Evolutionary conservation across 2,329 filamentous ascomycete genomes (phyloP), one percentile per base, ranked within the genome.

Genomic region (Arthrobotrys megalospora): DNA sequence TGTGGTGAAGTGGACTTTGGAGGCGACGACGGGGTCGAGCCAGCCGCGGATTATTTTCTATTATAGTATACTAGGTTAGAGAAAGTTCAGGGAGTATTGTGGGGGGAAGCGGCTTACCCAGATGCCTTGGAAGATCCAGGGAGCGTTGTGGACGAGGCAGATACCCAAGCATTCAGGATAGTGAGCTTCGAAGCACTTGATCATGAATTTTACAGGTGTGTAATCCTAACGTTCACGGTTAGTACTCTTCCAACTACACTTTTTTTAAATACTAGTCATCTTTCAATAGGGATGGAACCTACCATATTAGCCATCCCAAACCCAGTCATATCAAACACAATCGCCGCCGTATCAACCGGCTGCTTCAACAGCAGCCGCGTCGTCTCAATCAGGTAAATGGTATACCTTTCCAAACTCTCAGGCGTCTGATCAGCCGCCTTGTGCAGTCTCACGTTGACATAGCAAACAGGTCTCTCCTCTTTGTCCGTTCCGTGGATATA

Each of bases 121-220:
- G 87, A 69, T 85, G 91, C 93, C 91, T 87, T 97, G 94, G 86
- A 99, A 99, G 53, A 99, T 87, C 96, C 96, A 99, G 2, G 96
- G 96, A 0, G 96, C 91, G 84, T 97, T 97, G 87, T 99, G 96
- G 43, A 99, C 93, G 53, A 98, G 88, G 1, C 98, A 93, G 1
- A 92, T 89, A 32, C 95, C 96, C 0, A 99, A 88, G 58, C 90
- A 95, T 84, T 99, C 96, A 0, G 96, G 96, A 82, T 98, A 99
- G 84, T 99, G 98, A 77, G 96, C 96, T 86, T 99, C 96, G 83
- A 99, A 99, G 84, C 94, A 97, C 85, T 97, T 97, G 85, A 99
- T 97, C 92, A 99, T 97, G 86, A 98, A 99, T 83, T 97, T 99
- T 72, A 99, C 93, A 0, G 96, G 95, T 0, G 92, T 90, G 84